A percentile compares a stretch with the other conserved stretches of the same genome.
These are phyloP conservation scores for Hysterium pulicare DNA, from an alignment of 2,329 filamentous ascomycete genomes.

Conservation along the genomic window DNA sequence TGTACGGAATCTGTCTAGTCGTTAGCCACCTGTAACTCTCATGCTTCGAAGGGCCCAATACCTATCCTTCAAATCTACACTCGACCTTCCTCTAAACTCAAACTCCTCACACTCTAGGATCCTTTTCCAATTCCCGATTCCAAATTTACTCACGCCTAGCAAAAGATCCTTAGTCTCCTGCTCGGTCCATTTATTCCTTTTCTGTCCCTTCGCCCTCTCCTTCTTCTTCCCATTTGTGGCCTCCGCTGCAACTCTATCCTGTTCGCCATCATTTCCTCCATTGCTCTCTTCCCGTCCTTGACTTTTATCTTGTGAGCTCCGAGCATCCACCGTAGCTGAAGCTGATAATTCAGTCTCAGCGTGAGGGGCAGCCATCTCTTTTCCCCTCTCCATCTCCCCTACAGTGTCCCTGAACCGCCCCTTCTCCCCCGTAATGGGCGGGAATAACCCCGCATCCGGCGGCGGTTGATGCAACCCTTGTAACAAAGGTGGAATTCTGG, in stretches of 20 bases:
- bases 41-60: slow-evolving; percentile 14
- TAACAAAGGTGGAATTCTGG: slow-evolving; percentile 48
- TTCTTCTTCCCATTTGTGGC: neutral
- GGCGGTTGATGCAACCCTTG: slow-evolving; percentile 63
- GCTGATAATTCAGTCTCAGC: too few species aligned
- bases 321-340: too few species aligned
- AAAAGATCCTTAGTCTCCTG: slow-evolving; percentile 58
- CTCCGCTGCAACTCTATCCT: slow-evolving; percentile 1
- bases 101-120: slow-evolving; percentile 57
- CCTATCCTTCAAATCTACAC: slow-evolving; percentile 62
- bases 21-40: slow-evolving; percentile 18
- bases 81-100: slow-evolving; percentile 56
- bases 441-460: slow-evolving; percentile 58
- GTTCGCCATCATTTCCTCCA: neutral
- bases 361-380: slow-evolving; percentile 6
- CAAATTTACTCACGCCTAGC: slow-evolving; percentile 57
- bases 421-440: slow-evolving; percentile 56
- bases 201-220: slow-evolving; percentile 40
- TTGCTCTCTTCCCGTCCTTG: neutral
- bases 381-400: slow-evolving; percentile 15
- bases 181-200: slow-evolving; percentile 60
- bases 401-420: slow-evolving; percentile 21
- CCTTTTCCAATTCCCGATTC: slow-evolving; percentile 63
- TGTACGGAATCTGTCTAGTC: slow-evolving; percentile 46
- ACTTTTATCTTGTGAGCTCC: neutral